Evolutionary conservation across 2,329 filamentous ascomycete genomes (phyloP), one percentile per base, ranked within the genome.

Genomic region (Botrytis paeoniae): DNA sequence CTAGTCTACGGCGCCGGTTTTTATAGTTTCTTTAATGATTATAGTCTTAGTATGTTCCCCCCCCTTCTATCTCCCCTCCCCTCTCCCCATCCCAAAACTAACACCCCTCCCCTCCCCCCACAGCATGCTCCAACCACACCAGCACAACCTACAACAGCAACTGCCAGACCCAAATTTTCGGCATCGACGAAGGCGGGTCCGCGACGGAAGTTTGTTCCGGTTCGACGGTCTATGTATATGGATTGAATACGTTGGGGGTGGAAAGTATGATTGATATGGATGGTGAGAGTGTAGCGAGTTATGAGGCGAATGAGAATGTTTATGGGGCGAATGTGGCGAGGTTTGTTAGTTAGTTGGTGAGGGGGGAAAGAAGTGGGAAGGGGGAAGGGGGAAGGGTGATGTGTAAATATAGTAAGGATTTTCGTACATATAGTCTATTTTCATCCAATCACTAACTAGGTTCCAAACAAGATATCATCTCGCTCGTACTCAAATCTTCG

Each of bases 11-110:
- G 87, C 9, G 85, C 84, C 0, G 88, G 88, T 0, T 76, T 89
- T 5, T 90, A 90, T 80, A 85, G 82, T 70, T 90, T 89, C 83
- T 90, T 89, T 83, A 83, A 86, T 78, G 85, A 87, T 81, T 89
- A 89, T 81, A 84, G 69, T 43, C 71, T 69, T 22, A 76, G 77
- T 78, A 69, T 37, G 75, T 74, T 10, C 41, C 48, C 59, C 25
- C 10, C 2, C 60, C 25, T 3, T 14, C 35, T 9, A 29, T 4
- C 7, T 59, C 4, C n/a, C n/a, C 22, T 14, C 3, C 3, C 39
- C 12, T 2, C 7, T 43, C 9, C 9, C n/a, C 22, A 29, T 51
- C 37, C 16, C 16, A 8, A 41, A 41, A 65, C 70, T 61, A 43
- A 57, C 48, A 51, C 35, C 63, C 35, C 32, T 16, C 8, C 29